Evolutionary conservation across 1,284 basidiomycete genomes (phyloP), one percentile per base, ranked within the genome.

Genomic region (Heterobasidion irregulare): DNA sequence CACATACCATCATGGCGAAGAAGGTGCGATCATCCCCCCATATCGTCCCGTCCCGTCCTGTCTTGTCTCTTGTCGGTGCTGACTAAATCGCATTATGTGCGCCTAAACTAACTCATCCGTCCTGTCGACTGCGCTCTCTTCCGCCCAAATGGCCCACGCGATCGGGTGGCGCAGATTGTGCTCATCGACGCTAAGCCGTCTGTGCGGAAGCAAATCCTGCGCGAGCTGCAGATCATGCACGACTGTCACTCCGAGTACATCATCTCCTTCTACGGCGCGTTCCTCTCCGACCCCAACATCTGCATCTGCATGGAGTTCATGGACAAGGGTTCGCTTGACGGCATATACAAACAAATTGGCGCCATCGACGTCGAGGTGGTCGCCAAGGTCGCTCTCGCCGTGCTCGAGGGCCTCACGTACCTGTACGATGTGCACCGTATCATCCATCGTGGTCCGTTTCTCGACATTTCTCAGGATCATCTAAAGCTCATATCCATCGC

Each of bases 361-460:
- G 80, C 94, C 2, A 90, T 99, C 61, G 83, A 91, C 58, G 89
- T 96, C 60, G 83, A 90, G 38, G 86, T 99, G 19, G 92, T 98
- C 18, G 90, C 88, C 46, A 87, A 90, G 68, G 90, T 99, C 54
- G 94, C 95, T 8, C 77, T 94, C 54, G 88, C 89, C 0, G 97
- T 99, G n/a, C 77, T 98, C 47, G 87, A 93, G 59, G 96, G 96
- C 8, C 72, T 99, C 65, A 94, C 92, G 13, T 99, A 99, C 70
- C 81, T 99, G n/a, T 99, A 99, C 70, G 97, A 99, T 67, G 90
- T 89, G 1, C 97, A 99, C 71, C 86, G 94, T n/a, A 99, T 99
- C 71, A 99, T 99, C 64, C 96, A 99, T 71, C 89, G 97, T 68
- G 94, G 94, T 95, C 62, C 55, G 82, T 70, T 50, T 4, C 35